Evolutionary conservation across 2,329 filamentous ascomycete species (phyloP), one percentile per base, ranked within the genome.

Genomic region (Monosporascus sp.): DNA sequence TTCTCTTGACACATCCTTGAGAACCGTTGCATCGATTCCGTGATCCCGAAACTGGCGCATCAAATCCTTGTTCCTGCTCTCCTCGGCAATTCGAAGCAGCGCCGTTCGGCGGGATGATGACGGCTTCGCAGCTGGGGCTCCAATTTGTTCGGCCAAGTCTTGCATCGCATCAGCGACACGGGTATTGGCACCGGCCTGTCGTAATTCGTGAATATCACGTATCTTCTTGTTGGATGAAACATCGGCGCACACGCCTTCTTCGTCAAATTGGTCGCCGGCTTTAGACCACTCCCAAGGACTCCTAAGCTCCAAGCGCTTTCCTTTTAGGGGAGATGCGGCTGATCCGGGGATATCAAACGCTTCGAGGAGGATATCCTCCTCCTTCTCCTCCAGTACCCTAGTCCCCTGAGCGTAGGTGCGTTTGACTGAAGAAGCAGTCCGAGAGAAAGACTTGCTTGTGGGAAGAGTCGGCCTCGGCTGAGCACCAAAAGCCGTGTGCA

Each of bases 21-120:
- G 80, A 17, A 97, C 75, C 31, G 80, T 81, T 51, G 84, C 79
- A 56, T 90, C 88, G 52, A 88, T 82, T 7, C 84, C 83, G 59
- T 90, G 86, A 56, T 91, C 86, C 20, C 88, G 78, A 62, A 96
- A 91, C 56, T 88, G 85, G 18, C 77, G 76, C 27, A 82, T 74
- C 61, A 89, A 91, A 1, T 75, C 75, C 61, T 85, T 84, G 49
- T 86, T 74, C 48, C 79, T 77, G 43, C 86, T 73, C 61, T 82
- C 84, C 45, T 78, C 74, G 1, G 78, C 78, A 43, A 87, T 67
- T 57, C 87, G 83, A 5, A 86, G 69, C 43, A 87, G 69, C 1
- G 81, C 82, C 50, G 78, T 77, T 50, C 83, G 75, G 57, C 84
- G 74, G 62, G 81, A 73, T 0, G 81, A 81, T 3, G 74, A 72